Percentiles rank a stretch among this genome's conserved stretches.
These are phyloP conservation scores for Populus hybrid DNA, from an alignment of 441 rosid genomes.

Conservation along the genomic window DNA sequence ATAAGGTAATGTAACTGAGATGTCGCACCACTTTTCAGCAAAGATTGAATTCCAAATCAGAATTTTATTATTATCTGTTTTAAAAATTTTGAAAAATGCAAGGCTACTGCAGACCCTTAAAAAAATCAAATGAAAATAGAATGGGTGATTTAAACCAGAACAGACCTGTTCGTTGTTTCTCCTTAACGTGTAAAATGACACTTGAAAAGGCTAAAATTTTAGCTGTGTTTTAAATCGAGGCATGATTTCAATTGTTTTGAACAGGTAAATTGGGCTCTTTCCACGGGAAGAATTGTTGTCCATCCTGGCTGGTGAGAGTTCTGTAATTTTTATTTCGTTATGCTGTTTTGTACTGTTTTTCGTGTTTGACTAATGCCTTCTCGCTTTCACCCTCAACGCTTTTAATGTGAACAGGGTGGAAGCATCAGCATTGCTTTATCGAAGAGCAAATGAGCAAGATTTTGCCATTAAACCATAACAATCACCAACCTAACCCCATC, in stretches of 20 bases:
- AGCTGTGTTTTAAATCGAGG: conserved; percentile 10
- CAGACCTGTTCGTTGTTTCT: not conserved
- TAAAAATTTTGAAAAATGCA: not conserved
- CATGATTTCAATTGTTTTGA: conserved; percentile 23
- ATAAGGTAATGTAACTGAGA: conserved; percentile 65
- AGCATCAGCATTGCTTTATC: conserved; percentile 94
- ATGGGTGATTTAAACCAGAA: not conserved
- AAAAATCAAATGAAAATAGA: not conserved
- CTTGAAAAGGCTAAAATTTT: not conserved
- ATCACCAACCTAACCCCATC: conserved; percentile 14
- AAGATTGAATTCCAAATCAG: not conserved
- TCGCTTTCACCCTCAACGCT: conserved; percentile 1
- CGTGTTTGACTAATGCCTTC: conserved; percentile 16
- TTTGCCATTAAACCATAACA: conserved; percentile 75
- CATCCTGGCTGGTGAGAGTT: conserved; percentile 90
- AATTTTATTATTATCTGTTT: not conserved
- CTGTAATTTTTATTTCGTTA: conserved; percentile 11
- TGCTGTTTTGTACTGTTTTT: not conserved
- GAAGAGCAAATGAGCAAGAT: conserved; percentile 88
- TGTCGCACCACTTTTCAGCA: not conserved
- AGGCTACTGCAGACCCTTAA: not conserved
- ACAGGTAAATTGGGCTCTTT: conserved; percentile 96
- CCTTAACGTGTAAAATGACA: not conserved
- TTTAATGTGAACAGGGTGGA: conserved; percentile 72
- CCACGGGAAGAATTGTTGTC: conserved; percentile 77